These are phyloP conservation scores for Hortiboletus campestris DNA, from an alignment of 768 basidiomycete genomes.

Conservation along the genomic window DNA sequence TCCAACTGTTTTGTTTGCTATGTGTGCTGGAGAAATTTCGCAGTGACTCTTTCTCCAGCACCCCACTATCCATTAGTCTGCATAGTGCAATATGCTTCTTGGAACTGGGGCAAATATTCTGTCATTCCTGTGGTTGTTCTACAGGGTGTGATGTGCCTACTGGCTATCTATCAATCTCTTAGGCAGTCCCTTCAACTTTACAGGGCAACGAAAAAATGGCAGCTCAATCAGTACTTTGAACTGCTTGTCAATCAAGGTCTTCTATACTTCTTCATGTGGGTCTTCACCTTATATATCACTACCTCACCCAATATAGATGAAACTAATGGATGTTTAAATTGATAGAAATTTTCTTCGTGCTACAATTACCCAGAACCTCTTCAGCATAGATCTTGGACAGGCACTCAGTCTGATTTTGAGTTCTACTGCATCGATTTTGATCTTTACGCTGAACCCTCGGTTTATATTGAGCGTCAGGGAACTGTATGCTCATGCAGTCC, in stretches of 20 bases:
- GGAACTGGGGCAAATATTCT: conserved; percentile 1
- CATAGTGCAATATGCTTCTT: neutral
- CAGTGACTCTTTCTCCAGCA: neutral
- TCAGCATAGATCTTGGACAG: neutral
- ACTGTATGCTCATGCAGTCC: neutral
- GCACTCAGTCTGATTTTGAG: neutral
- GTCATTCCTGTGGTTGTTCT: neutral
- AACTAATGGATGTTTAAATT: neutral
- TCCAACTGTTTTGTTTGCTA: neutral
- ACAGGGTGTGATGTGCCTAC: conserved; percentile 8
- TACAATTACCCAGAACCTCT: neutral
- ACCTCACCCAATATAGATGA: no score
- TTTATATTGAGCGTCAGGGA: conserved; percentile 10
- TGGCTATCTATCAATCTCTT: neutral
- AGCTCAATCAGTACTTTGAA: conserved; percentile 5
- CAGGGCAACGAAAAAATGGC: neutral
- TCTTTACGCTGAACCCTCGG: conserved; percentile 1
- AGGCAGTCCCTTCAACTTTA: neutral
- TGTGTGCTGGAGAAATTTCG: no score
- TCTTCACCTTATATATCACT: neutral
- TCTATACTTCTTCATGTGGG: conserved; percentile 8
- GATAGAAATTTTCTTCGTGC: conserved; percentile 1
- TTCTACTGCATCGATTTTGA: neutral
- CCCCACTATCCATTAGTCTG: conserved; percentile 4
- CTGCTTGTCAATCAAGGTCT: conserved; percentile 8